These are phyloP conservation scores for Pyrenochaeta sp. DNA, from an alignment of 2,329 filamentous ascomycete genomes.

Conservation along the genomic window DNA sequence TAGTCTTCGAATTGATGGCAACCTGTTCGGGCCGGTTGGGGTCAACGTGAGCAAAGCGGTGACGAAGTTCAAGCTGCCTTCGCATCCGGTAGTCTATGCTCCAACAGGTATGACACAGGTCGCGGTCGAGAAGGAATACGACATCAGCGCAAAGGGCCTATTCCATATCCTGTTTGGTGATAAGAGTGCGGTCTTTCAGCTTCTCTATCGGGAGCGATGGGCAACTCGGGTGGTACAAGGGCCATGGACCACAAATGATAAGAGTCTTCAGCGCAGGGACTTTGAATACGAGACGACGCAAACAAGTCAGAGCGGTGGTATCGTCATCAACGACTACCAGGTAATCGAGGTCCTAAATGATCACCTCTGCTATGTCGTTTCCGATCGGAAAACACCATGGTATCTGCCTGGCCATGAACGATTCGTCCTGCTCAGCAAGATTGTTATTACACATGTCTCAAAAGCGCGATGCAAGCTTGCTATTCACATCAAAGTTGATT, in stretches of 20 bases:
- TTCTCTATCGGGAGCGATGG: conserved; percentile 76
- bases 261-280: conserved; percentile 75
- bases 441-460: conserved; percentile 90
- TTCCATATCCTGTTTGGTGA: conserved; percentile 98
- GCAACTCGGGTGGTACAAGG: conserved; percentile 73
- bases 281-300: conserved; percentile 81
- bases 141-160: conserved; percentile 90
- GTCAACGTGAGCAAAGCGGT: conserved; percentile 55
- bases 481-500: conserved; percentile 86
- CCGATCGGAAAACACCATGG: conserved; percentile 73
- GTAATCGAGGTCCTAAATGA: conserved; percentile 73
- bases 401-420: conserved; percentile 81
- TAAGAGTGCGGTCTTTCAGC: conserved; percentile 91
- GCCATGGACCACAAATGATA: conserved; percentile 78
- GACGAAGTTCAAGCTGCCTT: conserved; percentile 81
- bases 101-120: conserved; percentile 80
- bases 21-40: conserved; percentile 58
- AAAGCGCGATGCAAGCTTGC: conserved; percentile 93
- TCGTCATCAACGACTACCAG: conserved; percentile 80
- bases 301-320: conserved; percentile 32
- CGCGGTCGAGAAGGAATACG: conserved; percentile 81
- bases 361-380: conserved; percentile 70
- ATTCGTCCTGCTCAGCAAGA: conserved; percentile 85
- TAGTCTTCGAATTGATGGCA: conserved; percentile 68
- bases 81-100: conserved; percentile 81